Base-by-base conservation (phyloP, 192 early-diverging fungal genomes). In the Gamsiella multidivaricata region DNA sequence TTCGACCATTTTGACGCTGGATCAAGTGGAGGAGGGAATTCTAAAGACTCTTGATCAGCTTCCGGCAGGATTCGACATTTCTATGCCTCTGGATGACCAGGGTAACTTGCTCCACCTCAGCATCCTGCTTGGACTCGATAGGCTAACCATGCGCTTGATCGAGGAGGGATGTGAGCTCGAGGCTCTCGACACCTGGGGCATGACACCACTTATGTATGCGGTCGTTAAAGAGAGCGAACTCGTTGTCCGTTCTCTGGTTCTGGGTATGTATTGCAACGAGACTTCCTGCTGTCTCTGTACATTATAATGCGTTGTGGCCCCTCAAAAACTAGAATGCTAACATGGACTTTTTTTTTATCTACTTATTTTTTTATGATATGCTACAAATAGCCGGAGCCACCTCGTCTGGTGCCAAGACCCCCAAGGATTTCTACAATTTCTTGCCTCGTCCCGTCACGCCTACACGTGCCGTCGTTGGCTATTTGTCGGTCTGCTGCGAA, bases 141-240 rank as follows among this genome's bases (percentile, higher is more conserved):
- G 18, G 32, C 45, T 76, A 34, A 53, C 73, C 0, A 33, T 17
- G 34, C 52, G 59, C n/a, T 43, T 76, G 26, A 76, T 76, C 50
- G 59, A 61, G 34, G 57, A 61, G 0, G 73, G 73, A 33, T 76
- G 73, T 46, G 64, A 76, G 2, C 49, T 76, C 5, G 73, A 76
- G 5, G 53, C 59, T 4, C 36, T 67, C 0, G 73, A 76, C 56
- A 26, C 51, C 10, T 76, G 65, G 64, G 64, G 52, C 8, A 68
- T 68, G 73, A 76, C 73, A 11, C 73, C 73, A 2, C 60, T 76
- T 43, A 76, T 76, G 73, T 76, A 76, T 18, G 73, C 64, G 5
- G 73, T 76, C 5, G 28, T 76, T 3, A 54, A 62, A n/a, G 73
- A 57, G 37, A 62, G 62, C n/a, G 73, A 76, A 22, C 9, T 52